Conservation (phyloP, 768 basidiomycete species). For the Favolaschia claudopus region DNA sequence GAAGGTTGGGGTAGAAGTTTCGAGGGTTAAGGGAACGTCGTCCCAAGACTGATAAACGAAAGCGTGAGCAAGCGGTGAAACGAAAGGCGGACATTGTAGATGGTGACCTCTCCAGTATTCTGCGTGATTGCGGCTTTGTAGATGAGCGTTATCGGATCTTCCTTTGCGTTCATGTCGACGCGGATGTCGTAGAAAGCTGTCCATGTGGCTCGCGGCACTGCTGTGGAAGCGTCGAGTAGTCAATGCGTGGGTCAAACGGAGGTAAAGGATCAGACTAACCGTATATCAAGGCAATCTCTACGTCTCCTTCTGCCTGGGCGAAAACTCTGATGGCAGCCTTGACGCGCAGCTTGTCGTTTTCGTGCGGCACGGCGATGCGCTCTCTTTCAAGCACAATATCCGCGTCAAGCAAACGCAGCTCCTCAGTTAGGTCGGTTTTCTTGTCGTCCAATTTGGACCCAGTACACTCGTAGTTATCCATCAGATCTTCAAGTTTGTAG, state of each 20-base stretch:
- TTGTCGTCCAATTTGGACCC: constrained; percentile 43
- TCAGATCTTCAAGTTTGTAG: constrained; percentile 34
- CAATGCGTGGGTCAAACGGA: background rate
- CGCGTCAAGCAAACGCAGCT: constrained; percentile 32
- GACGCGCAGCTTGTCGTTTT: constrained; percentile 36
- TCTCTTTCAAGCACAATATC: constrained; percentile 34
- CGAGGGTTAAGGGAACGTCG: constrained; percentile 28
- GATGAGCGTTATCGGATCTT: constrained; percentile 23
- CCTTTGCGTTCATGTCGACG: constrained; percentile 26
- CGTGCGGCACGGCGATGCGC: constrained; percentile 22
- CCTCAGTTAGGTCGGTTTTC: constrained; percentile 37
- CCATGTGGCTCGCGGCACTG: constrained; percentile 28
- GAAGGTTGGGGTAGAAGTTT: constrained; percentile 33
- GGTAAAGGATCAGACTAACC: constrained; percentile 11
- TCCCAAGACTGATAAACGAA: constrained; percentile 28
- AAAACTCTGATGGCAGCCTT: constrained; percentile 45
- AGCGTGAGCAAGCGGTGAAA: too few species aligned
- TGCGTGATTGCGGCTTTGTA: constrained; percentile 31
- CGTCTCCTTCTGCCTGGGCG: constrained; percentile 43
- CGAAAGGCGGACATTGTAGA: background rate
- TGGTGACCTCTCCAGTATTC: constrained; percentile 29
- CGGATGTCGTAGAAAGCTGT: constrained; percentile 31
- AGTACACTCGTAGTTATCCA: constrained; percentile 41
- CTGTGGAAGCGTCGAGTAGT: background rate
- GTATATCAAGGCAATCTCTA: constrained; percentile 38